Evolutionary conservation across 768 basidiomycete genomes (phyloP).

Genomic region (Lanmaoa pseudosensibilis): DNA sequence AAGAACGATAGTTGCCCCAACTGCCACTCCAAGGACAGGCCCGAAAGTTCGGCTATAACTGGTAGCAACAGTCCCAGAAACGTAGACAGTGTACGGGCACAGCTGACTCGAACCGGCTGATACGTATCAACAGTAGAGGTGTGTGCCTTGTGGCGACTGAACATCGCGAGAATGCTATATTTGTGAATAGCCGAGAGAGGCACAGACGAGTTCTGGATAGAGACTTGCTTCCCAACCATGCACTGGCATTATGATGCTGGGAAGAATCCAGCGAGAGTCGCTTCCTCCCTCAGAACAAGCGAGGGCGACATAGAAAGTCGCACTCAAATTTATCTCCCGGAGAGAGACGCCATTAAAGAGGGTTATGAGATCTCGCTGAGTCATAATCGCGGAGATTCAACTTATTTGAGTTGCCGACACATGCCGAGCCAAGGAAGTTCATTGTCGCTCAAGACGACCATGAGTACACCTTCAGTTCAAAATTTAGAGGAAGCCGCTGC

Average conservation of each 20-base stretch:
- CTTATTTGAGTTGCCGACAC: conserved; percentile 12
- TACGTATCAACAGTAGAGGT: neutral
- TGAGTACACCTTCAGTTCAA: conserved; percentile 35
- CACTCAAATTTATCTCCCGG: neutral
- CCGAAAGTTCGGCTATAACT: conserved; percentile 1
- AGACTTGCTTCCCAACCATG: neutral
- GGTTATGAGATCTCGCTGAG: conserved; percentile 6
- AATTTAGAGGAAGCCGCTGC: conserved; percentile 50
- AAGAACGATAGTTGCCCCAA: neutral
- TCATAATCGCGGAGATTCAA: conserved; percentile 27
- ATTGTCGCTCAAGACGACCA: conserved; percentile 11
- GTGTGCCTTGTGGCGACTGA: conserved; percentile 7
- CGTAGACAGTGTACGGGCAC: neutral
- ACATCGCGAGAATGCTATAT: neutral
- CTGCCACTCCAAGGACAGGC: neutral
- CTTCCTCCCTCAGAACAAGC: neutral
- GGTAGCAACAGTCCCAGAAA: neutral
- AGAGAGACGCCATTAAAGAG: neutral
- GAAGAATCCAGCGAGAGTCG: neutral
- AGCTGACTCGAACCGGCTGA: neutral
- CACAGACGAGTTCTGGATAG: neutral
- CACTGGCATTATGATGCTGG: conserved; percentile 11
- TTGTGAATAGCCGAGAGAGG: neutral
- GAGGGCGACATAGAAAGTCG: neutral
- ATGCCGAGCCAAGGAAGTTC: conserved; percentile 1